A percentile compares a stretch with the other conserved stretches of the same genome.
These are phyloP conservation scores for Geotrichum ghanense DNA, from an alignment of 805 yeast genomes.

Conservation along the genomic window DNA sequence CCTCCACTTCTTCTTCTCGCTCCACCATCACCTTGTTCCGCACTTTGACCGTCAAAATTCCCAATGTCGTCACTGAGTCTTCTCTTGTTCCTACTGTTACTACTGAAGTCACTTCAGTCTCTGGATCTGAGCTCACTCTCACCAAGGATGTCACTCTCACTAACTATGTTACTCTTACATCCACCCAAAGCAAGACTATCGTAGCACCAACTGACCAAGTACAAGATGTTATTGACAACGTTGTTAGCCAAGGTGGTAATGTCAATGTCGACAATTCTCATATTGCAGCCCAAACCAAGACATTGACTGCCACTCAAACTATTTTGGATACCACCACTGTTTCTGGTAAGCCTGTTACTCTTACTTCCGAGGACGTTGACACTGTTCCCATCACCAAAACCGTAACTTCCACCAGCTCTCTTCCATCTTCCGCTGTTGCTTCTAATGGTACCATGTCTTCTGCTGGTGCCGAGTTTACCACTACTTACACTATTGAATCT, in stretches of 20 bases:
- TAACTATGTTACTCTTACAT: conserved; percentile 3
- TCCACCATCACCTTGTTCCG: neutral
- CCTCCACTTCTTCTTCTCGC: neutral
- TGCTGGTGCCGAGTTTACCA: conserved; percentile 2
- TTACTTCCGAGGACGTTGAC: conserved; percentile 3
- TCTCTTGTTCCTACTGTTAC: neutral
- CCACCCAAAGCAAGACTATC: neutral
- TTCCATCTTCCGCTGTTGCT: conserved; percentile 1
- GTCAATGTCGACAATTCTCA: conserved; percentile 5
- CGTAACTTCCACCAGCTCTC: conserved; percentile 3
- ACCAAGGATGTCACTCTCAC: conserved; percentile 1
- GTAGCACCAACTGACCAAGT: conserved; percentile 1
- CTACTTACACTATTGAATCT: neutral
- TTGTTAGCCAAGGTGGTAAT: neutral
- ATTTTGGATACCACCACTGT: conserved; percentile 1
- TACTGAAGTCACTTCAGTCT: neutral
- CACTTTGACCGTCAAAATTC: conserved; percentile 6
- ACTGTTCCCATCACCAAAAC: conserved; percentile 6
- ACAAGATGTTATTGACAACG: neutral
- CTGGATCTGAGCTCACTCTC: neutral
- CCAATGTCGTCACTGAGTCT: conserved; percentile 5
- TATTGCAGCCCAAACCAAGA: conserved; percentile 5
- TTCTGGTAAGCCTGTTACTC: conserved; percentile 1
- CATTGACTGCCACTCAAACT: conserved; percentile 6
- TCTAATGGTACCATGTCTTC: conserved; percentile 3